A percentile compares a stretch with the other conserved stretches of the same genome.
Evolutionary conservation across 2,329 filamentous ascomycete species (phyloP).

Genomic region (Fusarium clavum): DNA sequence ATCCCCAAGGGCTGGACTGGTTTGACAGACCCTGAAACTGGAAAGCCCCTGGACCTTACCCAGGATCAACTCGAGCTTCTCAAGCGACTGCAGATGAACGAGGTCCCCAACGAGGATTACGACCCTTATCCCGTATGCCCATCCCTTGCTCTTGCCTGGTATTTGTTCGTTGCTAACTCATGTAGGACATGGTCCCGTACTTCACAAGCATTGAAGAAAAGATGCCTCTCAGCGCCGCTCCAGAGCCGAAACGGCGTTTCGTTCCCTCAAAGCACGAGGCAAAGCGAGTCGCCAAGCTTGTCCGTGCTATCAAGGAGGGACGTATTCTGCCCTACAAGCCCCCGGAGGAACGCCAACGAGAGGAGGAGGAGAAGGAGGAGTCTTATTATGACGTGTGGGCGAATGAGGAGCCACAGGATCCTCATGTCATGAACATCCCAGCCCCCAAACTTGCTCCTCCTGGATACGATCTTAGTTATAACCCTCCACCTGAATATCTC

Average conservation of each 20-base stretch:
- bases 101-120: constrained; percentile 87
- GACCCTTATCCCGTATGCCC: constrained; percentile 84
- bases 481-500: constrained; percentile 93
- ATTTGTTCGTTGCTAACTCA: constrained; percentile 21
- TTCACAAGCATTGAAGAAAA: constrained; percentile 91
- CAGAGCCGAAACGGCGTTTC: constrained; percentile 95
- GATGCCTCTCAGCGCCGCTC: constrained; percentile 94
- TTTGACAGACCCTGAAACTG: constrained; percentile 91
- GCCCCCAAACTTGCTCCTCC: constrained; percentile 94
- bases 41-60: constrained; percentile 88
- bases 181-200: constrained; percentile 85
- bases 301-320: constrained; percentile 93
- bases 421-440: constrained; percentile 93
- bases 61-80: constrained; percentile 90
- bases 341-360: constrained; percentile 72
- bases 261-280: constrained; percentile 97
- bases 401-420: constrained; percentile 83
- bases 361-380: constrained; percentile 78
- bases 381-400: constrained; percentile 93
- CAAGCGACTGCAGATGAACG: constrained; percentile 87
- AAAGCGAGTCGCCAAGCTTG: constrained; percentile 96
- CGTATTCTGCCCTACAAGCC: constrained; percentile 91
- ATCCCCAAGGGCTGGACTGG: constrained; percentile 98
- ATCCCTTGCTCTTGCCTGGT: not conserved
- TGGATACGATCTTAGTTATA: constrained; percentile 95